Evolutionary conservation across 495 filamentous ascomycete species (phyloP).

Genomic region (Penicillium taxi): DNA sequence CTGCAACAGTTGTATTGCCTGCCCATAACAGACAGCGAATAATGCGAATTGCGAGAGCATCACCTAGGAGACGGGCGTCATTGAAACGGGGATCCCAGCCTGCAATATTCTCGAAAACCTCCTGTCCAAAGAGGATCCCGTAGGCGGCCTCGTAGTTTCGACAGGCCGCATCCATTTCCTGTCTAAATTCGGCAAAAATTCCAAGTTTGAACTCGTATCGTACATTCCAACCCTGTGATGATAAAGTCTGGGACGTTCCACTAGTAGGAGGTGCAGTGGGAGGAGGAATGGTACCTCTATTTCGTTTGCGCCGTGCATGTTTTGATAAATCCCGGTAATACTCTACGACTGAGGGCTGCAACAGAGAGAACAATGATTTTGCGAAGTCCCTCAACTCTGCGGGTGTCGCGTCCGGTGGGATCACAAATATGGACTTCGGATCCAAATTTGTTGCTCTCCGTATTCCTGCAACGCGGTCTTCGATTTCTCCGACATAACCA

Average conservation of each 20-base stretch:
- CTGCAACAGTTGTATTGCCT: slow-evolving; percentile 64
- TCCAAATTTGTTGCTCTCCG: slow-evolving; percentile 71
- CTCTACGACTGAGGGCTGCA: slow-evolving; percentile 60
- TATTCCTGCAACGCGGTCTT: slow-evolving; percentile 70
- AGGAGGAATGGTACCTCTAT: slow-evolving; percentile 62
- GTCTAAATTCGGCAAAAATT: slow-evolving; percentile 80
- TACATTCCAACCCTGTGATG: slow-evolving; percentile 80
- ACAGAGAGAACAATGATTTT: slow-evolving; percentile 47
- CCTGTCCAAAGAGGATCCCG: slow-evolving; percentile 66
- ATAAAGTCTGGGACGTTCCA: slow-evolving; percentile 73
- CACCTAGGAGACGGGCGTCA: slow-evolving; percentile 72
- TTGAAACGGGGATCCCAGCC: slow-evolving; percentile 83
- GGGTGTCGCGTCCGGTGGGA: slow-evolving; percentile 56
- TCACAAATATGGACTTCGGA: slow-evolving; percentile 68
- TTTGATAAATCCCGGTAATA: slow-evolving; percentile 89
- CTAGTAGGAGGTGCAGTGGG: slow-evolving; percentile 77
- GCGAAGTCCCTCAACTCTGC: slow-evolving; percentile 57
- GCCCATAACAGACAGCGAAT: slow-evolving; percentile 73
- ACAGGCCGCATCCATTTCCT: slow-evolving; percentile 78
- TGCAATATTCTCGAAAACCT: slow-evolving; percentile 79
- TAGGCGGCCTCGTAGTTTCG: slow-evolving; percentile 80
- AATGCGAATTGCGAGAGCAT: slow-evolving; percentile 68
- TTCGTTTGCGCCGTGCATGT: slow-evolving; percentile 75
- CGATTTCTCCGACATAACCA: slow-evolving; percentile 50
- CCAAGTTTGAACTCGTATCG: slow-evolving; percentile 91